These are phyloP conservation scores for Backusella sp. DNA, from an alignment of 192 early-diverging fungal genomes.

Conservation along the genomic window DNA sequence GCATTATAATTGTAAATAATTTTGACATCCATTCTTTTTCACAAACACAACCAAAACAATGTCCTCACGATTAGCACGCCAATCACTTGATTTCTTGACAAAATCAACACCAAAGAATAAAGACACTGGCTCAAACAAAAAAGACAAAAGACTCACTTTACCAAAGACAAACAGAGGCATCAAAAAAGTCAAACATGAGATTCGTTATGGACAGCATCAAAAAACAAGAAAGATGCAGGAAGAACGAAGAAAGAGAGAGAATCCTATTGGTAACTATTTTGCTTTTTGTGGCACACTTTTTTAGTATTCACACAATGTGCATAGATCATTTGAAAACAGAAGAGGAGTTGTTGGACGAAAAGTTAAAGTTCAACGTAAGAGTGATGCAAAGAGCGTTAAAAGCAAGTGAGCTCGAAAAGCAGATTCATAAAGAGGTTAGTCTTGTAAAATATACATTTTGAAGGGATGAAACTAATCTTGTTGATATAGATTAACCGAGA, in stretches of 20 bases:
- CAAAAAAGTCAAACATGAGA: conserved; percentile 45
- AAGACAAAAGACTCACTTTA: conserved; percentile 5
- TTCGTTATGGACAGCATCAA: conserved; percentile 42
- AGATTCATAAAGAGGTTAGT: conserved; percentile 17
- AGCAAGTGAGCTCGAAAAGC: conserved; percentile 12
- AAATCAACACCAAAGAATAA: neutral
- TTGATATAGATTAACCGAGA: neutral
- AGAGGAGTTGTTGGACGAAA: conserved; percentile 12
- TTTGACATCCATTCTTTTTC: conserved; percentile 3
- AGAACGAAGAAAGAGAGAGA: conserved; percentile 36
- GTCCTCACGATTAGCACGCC: conserved; percentile 16
- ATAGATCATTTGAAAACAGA: conserved; percentile 8
- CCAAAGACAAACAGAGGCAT: conserved; percentile 44
- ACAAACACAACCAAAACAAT: neutral
- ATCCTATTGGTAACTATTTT: conserved; percentile 37
- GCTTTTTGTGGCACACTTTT: neutral
- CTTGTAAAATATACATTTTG: too few species aligned
- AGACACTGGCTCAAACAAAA: neutral
- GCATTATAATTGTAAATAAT: neutral
- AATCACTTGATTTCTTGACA: conserved; percentile 14
- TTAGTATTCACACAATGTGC: neutral
- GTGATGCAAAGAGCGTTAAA: conserved; percentile 11
- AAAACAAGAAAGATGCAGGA: conserved; percentile 25
- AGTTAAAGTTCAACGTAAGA: conserved; percentile 10
- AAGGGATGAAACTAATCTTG: neutral